Conservation (phyloP, 2,329 filamentous ascomycete species). For the Coniochaeta sp. region DNA sequence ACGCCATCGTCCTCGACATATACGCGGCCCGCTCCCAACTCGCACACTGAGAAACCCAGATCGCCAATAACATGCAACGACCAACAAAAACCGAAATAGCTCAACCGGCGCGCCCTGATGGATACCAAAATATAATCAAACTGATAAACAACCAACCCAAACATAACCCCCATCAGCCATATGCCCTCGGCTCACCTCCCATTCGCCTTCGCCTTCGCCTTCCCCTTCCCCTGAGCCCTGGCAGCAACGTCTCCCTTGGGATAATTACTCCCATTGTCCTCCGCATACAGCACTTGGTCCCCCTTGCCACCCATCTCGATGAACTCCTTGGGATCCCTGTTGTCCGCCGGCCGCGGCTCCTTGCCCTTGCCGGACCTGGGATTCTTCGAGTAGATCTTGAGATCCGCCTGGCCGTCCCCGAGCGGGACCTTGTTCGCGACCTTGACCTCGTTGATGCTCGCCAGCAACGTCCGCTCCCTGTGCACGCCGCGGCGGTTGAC, state of each 20-base stretch:
- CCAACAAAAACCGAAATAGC: neutral
- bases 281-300: constrained; percentile 68
- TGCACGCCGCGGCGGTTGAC: constrained; percentile 74
- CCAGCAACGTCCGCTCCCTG: constrained; percentile 79
- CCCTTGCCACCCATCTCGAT: constrained; percentile 79
- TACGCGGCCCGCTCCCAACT: neutral
- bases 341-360: constrained; percentile 60
- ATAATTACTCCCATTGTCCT: constrained; percentile 50
- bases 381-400: constrained; percentile 75
- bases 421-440: constrained; percentile 44
- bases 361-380: constrained; percentile 32
- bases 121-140: neutral
- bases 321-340: constrained; percentile 67
- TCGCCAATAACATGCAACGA: neutral
- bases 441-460: constrained; percentile 68
- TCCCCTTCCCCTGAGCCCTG: constrained; percentile 14
- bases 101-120: neutral
- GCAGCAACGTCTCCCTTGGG: constrained; percentile 27
- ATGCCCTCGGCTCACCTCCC: neutral
- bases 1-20: neutral
- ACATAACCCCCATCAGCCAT: neutral
- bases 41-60: neutral
- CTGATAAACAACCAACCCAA: neutral
- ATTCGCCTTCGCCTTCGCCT: constrained; percentile 12
- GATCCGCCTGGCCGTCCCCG: constrained; percentile 44